Conservation (phyloP, 352 stramenopile genomes). For the Thraustochytrium sp. region DNA sequence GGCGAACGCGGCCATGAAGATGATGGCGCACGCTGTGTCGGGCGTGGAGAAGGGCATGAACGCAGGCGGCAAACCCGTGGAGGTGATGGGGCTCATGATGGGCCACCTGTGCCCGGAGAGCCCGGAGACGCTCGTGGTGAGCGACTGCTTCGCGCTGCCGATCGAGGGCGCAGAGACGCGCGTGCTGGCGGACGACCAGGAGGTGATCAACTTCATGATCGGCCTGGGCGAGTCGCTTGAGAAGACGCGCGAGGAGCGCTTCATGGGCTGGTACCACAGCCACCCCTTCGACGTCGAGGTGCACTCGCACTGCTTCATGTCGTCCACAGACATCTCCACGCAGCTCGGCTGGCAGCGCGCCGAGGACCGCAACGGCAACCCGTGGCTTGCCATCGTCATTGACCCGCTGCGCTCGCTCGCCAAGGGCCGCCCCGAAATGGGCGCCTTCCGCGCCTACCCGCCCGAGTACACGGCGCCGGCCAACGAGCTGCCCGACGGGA, state of each 20-base stretch:
- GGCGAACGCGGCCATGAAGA: constrained; percentile 87
- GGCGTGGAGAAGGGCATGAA: constrained; percentile 92
- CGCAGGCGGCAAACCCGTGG: constrained; percentile 85
- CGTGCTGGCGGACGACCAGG: constrained; percentile 90
- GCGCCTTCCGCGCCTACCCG: constrained; percentile 94
- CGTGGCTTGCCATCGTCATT: constrained; percentile 95
- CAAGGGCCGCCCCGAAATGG: constrained; percentile 86
- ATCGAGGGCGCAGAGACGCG: constrained; percentile 91
- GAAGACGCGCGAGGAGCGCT: constrained; percentile 87
- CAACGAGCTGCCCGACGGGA: constrained; percentile 91
- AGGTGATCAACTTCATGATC: constrained; percentile 99
- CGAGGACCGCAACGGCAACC: constrained; percentile 74
- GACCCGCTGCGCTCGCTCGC: constrained; percentile 89
- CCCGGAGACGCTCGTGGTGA: constrained; percentile 87
- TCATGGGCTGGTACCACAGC: constrained; percentile 99
- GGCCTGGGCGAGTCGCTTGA: constrained; percentile 88
- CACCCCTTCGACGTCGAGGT: constrained; percentile 94
- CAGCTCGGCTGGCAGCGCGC: constrained; percentile 95
- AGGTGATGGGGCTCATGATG: constrained; percentile 98
- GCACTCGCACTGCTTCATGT: constrained; percentile 95
- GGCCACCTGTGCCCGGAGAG: constrained; percentile 84
- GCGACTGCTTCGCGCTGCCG: constrained; percentile 93
- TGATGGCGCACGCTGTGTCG: constrained; percentile 86
- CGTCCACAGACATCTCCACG: constrained; percentile 90
- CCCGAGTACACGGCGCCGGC: constrained; percentile 84